phyloP scores from a whole-genome alignment of 1,284 basidiomycete genomes.

The Malassezia sympodialis region DNA sequence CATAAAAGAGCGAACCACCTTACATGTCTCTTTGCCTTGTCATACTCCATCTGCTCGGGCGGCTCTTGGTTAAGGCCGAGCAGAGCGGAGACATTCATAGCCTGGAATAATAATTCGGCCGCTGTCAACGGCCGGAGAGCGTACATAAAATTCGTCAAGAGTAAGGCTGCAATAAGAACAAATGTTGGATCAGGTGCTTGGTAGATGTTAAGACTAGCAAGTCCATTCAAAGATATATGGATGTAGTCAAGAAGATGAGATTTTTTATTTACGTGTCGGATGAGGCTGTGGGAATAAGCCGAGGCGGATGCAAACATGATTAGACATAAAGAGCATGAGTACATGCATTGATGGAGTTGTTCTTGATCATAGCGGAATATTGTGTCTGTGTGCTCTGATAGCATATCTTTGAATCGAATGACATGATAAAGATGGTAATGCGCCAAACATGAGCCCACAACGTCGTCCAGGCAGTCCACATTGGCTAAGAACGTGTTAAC shows the following conservation, averaged over 20 bases:
- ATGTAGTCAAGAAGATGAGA: neutral
- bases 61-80: neutral
- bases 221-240: neutral
- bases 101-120: neutral
- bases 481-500: neutral
- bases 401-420: neutral
- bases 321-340: neutral
- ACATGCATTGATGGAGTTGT: neutral
- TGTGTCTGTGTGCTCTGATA: neutral
- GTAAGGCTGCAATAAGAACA: neutral
- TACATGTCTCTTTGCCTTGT: neutral
- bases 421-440: neutral
- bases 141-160: neutral
- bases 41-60: neutral
- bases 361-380: neutral
- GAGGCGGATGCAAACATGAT: neutral
- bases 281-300: neutral
- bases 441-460: neutral
- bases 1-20: neutral
- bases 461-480: neutral
- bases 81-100: neutral
- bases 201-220: neutral
- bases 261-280: neutral
- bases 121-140: neutral
- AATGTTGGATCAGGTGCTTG: neutral